These are phyloP conservation scores for Pichia sp. DNA, from an alignment of 1,139 yeast species.

Conservation along the genomic window DNA sequence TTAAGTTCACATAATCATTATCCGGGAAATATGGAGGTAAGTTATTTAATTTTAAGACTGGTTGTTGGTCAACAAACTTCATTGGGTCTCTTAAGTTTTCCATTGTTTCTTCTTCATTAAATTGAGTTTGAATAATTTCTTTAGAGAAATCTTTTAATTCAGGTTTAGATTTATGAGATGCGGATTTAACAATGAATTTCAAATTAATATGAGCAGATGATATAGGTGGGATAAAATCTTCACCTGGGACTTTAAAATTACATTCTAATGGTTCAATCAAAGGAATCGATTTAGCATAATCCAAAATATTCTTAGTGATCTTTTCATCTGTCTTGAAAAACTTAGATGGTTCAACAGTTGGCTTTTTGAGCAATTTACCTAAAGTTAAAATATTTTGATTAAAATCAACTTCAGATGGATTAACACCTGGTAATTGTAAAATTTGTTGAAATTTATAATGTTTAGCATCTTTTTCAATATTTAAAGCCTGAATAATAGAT, in stretches of 20 bases:
- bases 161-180: constrained; percentile 56
- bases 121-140: constrained; percentile 32
- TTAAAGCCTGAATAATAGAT: constrained; percentile 73
- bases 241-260: constrained; percentile 85
- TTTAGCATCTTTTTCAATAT: constrained; percentile 42
- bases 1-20: constrained; percentile 32
- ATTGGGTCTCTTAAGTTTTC: constrained; percentile 71
- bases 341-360: constrained; percentile 48
- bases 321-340: constrained; percentile 32
- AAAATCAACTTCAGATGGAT: constrained; percentile 36
- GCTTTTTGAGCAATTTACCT: constrained; percentile 59
- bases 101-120: constrained; percentile 48
- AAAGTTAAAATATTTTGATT: constrained; percentile 47
- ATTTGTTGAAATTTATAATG: constrained; percentile 47
- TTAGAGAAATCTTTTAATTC: constrained; percentile 36
- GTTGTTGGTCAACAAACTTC: constrained; percentile 57
- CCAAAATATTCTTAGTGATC: constrained; percentile 44
- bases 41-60: constrained; percentile 50
- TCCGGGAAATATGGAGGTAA: constrained; percentile 73
- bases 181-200: constrained; percentile 70
- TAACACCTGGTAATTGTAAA: constrained; percentile 74
- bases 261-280: constrained; percentile 63
- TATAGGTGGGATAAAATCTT: constrained; percentile 63
- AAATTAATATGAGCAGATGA: constrained; percentile 70
- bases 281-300: constrained; percentile 65